Base-by-base conservation (phyloP, 2,329 filamentous ascomycete genomes). In the Aspergillus niger region DNA sequence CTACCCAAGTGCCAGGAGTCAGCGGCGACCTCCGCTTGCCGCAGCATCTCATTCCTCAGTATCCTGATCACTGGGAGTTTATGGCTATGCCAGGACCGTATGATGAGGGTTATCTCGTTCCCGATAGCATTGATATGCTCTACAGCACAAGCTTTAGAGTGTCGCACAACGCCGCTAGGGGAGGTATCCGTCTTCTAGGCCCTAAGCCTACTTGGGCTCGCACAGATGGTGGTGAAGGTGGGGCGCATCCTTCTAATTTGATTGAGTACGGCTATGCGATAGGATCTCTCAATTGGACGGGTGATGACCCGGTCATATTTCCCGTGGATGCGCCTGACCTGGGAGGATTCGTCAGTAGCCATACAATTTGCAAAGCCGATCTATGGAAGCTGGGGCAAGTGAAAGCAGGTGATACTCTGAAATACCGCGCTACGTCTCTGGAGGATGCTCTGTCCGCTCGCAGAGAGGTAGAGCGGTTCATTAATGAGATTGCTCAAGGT, bases 371-470 rank as follows among this genome's bases (percentile, higher is more conserved):
- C 30, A 81, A 81, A 60, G 85, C 80, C 1, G 85, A 87, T 54
- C 79, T 82, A 67, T 88, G 85, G 85, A 85, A 86, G 66, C 67
- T 89, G 10, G 86, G 86, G 0, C 86, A 89, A 68, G 72, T 88
- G 28, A 85, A 84, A 62, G 81, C 86, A 2, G 86, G 86, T 3
- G 82, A 86, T 65, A 82, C 76, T 2, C 63, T 88, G 44, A 78
- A 77, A 44, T 85, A 83, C 62, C 75, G 76, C 47, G 76, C 79
- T 1, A 80, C 85, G 1, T 81, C 83, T 3, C 72, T 86, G n/a
- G 75, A 82, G 20, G 79, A 82, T 63, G 84, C 85, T 0, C 69
- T 86, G 1, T 72, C 73, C 39, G 71, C 80, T 48, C 76, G 80
- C 13, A 75, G 72, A 57, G 71, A 74, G 8, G 74, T 81, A 11